A percentile compares a stretch with the other conserved stretches of the same genome.
Evolutionary conservation across 2,329 filamentous ascomycete species (phyloP).

Genomic region (Trichoderma asperellum): DNA sequence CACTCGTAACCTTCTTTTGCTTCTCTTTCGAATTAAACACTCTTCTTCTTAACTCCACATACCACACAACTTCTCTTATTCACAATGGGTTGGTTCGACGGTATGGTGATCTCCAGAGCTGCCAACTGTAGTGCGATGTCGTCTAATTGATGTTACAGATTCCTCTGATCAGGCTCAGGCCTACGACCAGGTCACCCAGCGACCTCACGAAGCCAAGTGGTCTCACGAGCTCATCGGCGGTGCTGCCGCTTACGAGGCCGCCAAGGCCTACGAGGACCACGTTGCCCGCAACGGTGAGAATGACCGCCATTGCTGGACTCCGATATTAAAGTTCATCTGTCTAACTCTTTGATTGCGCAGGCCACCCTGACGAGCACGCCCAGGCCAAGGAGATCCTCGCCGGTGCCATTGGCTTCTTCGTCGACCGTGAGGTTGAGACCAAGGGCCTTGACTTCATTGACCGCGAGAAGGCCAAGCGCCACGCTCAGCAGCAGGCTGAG

Average conservation of each 20-base stretch:
- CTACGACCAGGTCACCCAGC: constrained; percentile 36
- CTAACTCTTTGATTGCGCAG: constrained; percentile 24
- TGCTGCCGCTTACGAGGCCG: constrained; percentile 40
- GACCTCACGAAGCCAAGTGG: constrained; percentile 40
- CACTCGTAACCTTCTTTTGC: constrained; percentile 2
- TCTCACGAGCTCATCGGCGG: constrained; percentile 40
- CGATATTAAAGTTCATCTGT: neutral
- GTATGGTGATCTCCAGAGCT: constrained; percentile 24
- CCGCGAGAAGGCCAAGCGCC: constrained; percentile 38
- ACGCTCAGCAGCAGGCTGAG: constrained; percentile 36
- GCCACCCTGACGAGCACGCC: constrained; percentile 37
- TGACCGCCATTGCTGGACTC: too few species aligned
- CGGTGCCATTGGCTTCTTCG: constrained; percentile 38
- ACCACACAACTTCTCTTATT: constrained; percentile 21
- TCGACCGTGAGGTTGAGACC: constrained; percentile 41
- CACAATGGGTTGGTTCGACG: constrained; percentile 35
- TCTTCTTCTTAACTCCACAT: constrained; percentile 5
- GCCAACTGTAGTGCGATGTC: neutral
- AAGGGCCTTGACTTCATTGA: constrained; percentile 39
- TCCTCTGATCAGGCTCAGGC: constrained; percentile 34
- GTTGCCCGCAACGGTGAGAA: constrained; percentile 35
- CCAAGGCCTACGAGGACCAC: constrained; percentile 41
- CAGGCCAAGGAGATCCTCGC: constrained; percentile 39
- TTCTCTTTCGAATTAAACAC: constrained; percentile 13
- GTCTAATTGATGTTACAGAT: constrained; percentile 26